Evolutionary conservation across 768 basidiomycete species (phyloP).

Genomic region (Naganishia randhawae): DNA sequence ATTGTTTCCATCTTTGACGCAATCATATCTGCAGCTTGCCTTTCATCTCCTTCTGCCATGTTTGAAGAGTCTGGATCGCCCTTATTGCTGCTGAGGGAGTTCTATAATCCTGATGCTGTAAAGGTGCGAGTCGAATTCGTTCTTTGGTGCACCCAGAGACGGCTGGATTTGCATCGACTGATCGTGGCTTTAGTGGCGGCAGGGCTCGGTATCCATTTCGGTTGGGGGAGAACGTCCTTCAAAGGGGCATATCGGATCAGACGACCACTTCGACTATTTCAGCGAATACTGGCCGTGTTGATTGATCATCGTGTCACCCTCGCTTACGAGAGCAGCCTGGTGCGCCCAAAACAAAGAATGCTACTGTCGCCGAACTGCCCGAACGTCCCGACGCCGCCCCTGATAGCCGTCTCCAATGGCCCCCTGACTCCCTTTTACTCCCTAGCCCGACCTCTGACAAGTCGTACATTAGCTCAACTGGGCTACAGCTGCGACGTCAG

Average conservation of each 20-base stretch:
- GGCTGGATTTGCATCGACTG: neutral
- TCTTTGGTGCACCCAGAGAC: neutral
- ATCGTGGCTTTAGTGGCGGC: neutral
- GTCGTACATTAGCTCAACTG: no score
- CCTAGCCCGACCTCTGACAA: no score
- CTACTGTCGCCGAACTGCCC: no score
- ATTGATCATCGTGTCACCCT: conserved; percentile 6
- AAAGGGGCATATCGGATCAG: neutral
- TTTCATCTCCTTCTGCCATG: conserved; percentile 1
- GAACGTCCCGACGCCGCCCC: no score
- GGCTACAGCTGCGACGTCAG: no score
- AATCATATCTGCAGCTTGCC: neutral
- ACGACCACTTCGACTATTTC: neutral
- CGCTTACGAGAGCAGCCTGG: conserved; percentile 15
- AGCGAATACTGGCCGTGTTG: conserved; percentile 7
- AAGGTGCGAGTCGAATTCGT: neutral
- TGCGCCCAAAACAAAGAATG: neutral
- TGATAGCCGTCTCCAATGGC: no score
- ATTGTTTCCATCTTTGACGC: conserved; percentile 8
- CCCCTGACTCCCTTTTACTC: no score
- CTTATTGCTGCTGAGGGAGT: neutral
- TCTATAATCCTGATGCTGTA: neutral
- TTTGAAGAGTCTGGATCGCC: neutral
- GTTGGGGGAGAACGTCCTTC: neutral
- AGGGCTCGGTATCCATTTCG: neutral